These are phyloP conservation scores for Exsudoporus frostii DNA, from an alignment of 768 basidiomycete species.

Conservation along the genomic window DNA sequence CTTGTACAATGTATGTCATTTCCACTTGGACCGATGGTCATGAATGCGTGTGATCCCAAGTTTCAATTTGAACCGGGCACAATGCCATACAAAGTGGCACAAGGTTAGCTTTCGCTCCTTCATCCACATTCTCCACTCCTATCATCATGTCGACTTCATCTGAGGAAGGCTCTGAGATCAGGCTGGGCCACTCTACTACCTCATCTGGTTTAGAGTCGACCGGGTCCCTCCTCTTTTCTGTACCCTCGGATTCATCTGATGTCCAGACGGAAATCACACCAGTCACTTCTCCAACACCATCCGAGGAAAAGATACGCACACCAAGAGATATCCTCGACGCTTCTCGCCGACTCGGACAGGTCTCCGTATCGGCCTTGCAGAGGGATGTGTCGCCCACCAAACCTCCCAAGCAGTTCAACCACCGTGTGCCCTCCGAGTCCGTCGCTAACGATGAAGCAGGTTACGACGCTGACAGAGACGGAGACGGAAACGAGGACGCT, in stretches of 20 bases:
- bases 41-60: not conserved
- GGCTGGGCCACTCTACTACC: not conserved
- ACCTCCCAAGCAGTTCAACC: not conserved
- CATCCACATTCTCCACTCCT: not conserved
- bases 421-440: not conserved
- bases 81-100: conserved; percentile 1
- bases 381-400: not conserved
- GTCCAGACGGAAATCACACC: conserved; percentile 20
- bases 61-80: conserved; percentile 16
- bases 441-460: conserved; percentile 18
- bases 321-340: conserved; percentile 11
- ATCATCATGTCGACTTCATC: conserved; percentile 11
- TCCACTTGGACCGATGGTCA: conserved; percentile 1
- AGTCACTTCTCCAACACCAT: conserved; percentile 14
- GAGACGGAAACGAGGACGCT: not conserved
- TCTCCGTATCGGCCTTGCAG: not conserved
- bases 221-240: conserved; percentile 6
- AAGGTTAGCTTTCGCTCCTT: conserved; percentile 3
- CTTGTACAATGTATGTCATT: conserved; percentile 1
- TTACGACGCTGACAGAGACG: conserved; percentile 25
- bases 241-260: conserved; percentile 14
- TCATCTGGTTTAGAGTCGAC: conserved; percentile 15
- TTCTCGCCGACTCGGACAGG: conserved; percentile 10
- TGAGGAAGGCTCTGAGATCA: conserved; percentile 7
- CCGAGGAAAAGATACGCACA: conserved; percentile 5